These are phyloP conservation scores for Hyaloscypha hepaticicola DNA, from an alignment of 495 filamentous ascomycete species.

Conservation along the genomic window DNA sequence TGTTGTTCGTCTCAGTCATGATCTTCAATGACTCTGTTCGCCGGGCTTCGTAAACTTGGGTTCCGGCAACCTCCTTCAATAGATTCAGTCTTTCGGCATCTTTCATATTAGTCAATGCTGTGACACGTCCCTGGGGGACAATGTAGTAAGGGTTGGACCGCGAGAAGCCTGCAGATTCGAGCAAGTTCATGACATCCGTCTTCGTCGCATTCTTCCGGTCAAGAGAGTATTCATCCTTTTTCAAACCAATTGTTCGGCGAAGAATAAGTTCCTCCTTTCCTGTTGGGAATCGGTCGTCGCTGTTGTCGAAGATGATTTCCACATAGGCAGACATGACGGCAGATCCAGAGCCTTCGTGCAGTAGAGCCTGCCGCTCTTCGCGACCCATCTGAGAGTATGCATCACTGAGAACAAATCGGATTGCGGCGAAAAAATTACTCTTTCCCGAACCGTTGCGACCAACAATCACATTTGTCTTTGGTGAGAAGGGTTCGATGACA, in stretches of 20 bases:
- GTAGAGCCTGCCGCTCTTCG: slow-evolving; percentile 90
- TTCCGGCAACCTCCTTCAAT: slow-evolving; percentile 95
- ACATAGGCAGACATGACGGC: slow-evolving; percentile 99
- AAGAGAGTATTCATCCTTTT: slow-evolving; percentile 98
- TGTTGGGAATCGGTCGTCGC: slow-evolving; percentile 92
- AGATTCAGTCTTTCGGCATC: slow-evolving; percentile 84
- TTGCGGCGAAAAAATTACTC: slow-evolving; percentile 99
- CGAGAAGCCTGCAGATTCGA: slow-evolving; percentile 95
- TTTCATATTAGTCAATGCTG: slow-evolving; percentile 97
- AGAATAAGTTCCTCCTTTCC: slow-evolving; percentile 87
- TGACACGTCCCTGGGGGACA: slow-evolving; percentile 95
- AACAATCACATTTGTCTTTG: slow-evolving; percentile 98
- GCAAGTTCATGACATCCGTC: slow-evolving; percentile 88
- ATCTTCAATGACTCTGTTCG: slow-evolving; percentile 90
- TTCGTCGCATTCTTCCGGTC: slow-evolving; percentile 96
- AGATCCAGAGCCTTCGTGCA: slow-evolving; percentile 95
- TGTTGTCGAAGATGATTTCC: slow-evolving; percentile 98
- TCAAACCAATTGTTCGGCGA: slow-evolving; percentile 89
- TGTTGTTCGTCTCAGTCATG: slow-evolving; percentile 95
- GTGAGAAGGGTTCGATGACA: slow-evolving; percentile 96
- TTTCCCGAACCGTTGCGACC: slow-evolving; percentile 99
- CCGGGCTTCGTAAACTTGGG: slow-evolving; percentile 92
- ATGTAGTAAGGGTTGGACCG: slow-evolving; percentile 99
- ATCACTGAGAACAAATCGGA: slow-evolving; percentile 97
- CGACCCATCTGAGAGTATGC: slow-evolving; percentile 94